Percentiles rank a stretch among this genome's conserved stretches.
These are phyloP conservation scores for Elongisporangium anandrum DNA, from an alignment of 352 stramenopile genomes.

Conservation along the genomic window DNA sequence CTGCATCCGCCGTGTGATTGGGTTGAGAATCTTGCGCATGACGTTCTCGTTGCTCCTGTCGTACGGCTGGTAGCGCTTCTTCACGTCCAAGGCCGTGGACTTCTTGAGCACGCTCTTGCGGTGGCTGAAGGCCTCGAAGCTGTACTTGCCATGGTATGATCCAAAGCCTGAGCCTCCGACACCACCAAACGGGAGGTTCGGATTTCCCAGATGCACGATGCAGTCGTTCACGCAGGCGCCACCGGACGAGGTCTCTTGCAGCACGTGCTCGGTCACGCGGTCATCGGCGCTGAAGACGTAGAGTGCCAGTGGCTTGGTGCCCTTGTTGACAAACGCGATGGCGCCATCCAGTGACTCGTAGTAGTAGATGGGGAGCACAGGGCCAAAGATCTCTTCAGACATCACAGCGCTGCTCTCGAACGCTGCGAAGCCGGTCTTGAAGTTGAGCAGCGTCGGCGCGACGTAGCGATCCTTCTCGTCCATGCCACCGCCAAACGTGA, in stretches of 20 bases:
- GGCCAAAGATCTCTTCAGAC: constrained; percentile 95
- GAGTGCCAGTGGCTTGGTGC: constrained; percentile 76
- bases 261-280: constrained; percentile 23
- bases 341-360: constrained; percentile 39
- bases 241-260: constrained; percentile 44
- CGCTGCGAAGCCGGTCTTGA: constrained; percentile 53
- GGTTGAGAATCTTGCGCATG: not conserved
- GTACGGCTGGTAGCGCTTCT: constrained; percentile 67
- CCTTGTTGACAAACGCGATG: constrained; percentile 37
- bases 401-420: constrained; percentile 66
- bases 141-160: constrained; percentile 75
- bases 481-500: constrained; percentile 54
- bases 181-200: constrained; percentile 76
- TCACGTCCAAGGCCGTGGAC: constrained; percentile 44
- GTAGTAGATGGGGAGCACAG: constrained; percentile 90
- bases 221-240: constrained; percentile 75
- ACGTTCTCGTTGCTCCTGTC: constrained; percentile 7
- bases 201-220: constrained; percentile 64
- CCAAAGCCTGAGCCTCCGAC: constrained; percentile 80
- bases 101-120: constrained; percentile 55
- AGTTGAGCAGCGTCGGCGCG: constrained; percentile 86
- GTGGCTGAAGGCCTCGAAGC: constrained; percentile 77
- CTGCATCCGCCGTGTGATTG: not conserved
- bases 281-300: constrained; percentile 78
- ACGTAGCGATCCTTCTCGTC: constrained; percentile 77